These are phyloP conservation scores for Coprinopsis cinerea DNA, from an alignment of 768 basidiomycete genomes.

Conservation along the genomic window DNA sequence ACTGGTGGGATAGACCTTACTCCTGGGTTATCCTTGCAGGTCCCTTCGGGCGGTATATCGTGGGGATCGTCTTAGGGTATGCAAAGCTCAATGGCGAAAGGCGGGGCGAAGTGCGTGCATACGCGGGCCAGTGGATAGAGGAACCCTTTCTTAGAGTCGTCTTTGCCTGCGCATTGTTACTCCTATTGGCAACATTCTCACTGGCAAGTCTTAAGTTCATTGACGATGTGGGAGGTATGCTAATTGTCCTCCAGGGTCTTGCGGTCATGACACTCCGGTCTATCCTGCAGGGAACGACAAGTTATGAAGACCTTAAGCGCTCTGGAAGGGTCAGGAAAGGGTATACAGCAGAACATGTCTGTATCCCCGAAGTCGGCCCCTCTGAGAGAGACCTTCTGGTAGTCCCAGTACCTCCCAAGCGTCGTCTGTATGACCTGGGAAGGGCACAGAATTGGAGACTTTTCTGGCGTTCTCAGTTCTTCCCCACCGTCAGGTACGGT, in stretches of 20 bases:
- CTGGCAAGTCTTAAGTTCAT: constrained; percentile 22
- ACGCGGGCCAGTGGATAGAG: constrained; percentile 27
- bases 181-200: constrained; percentile 30
- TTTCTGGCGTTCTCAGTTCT: constrained; percentile 18
- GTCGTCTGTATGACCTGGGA: constrained; percentile 36
- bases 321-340: not conserved
- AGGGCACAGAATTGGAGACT: constrained; percentile 21
- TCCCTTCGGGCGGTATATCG: constrained; percentile 35
- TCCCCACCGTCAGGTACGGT: constrained; percentile 12
- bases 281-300: constrained; percentile 29
- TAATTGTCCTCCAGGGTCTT: constrained; percentile 20
- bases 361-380: constrained; percentile 7
- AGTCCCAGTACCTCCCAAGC: constrained; percentile 16
- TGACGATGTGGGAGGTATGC: not conserved
- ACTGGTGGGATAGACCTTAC: constrained; percentile 40
- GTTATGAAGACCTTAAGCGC: constrained; percentile 23
- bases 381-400: not conserved
- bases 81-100: constrained; percentile 19
- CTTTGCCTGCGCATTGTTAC: constrained; percentile 18
- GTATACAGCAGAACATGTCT: constrained; percentile 2
- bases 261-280: constrained; percentile 20
- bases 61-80: constrained; percentile 33
- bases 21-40: constrained; percentile 41
- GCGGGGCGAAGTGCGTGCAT: constrained; percentile 4
- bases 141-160: constrained; percentile 31